These are phyloP conservation scores for Fusarium nisikadoi DNA, from an alignment of 2,329 filamentous ascomycete species.

Conservation along the genomic window DNA sequence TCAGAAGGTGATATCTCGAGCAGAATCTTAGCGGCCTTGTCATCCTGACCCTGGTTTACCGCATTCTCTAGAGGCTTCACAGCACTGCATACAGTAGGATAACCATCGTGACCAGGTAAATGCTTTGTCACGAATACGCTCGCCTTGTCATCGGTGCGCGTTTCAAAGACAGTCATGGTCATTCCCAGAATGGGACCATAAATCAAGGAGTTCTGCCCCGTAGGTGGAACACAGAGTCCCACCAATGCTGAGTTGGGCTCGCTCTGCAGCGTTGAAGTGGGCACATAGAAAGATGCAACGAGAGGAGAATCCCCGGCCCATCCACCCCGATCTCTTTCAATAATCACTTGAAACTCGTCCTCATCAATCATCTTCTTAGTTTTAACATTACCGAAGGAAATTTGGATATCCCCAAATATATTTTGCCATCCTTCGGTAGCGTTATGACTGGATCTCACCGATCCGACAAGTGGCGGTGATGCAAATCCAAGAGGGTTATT, in stretches of 20 bases:
- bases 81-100: slow-evolving; percentile 43
- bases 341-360: slow-evolving; percentile 47
- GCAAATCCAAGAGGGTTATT: slow-evolving; percentile 18
- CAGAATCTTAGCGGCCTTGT: slow-evolving; percentile 41
- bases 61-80: slow-evolving; percentile 36
- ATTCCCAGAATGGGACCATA: slow-evolving; percentile 44
- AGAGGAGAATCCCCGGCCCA: slow-evolving; percentile 54
- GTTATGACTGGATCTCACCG: slow-evolving; percentile 40
- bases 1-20: slow-evolving; percentile 47
- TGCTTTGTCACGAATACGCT: slow-evolving; percentile 52
- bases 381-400: slow-evolving; percentile 54
- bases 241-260: slow-evolving; percentile 48
- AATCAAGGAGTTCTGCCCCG: slow-evolving; percentile 33
- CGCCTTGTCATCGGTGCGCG: slow-evolving; percentile 42
- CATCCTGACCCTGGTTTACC: slow-evolving; percentile 28
- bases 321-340: slow-evolving; percentile 50
- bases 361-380: slow-evolving; percentile 37
- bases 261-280: slow-evolving; percentile 49
- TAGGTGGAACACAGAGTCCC: slow-evolving; percentile 47
- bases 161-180: slow-evolving; percentile 48
- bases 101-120: slow-evolving; percentile 48
- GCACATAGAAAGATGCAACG: slow-evolving; percentile 55
- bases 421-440: slow-evolving; percentile 47
- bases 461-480: slow-evolving; percentile 47
- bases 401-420: slow-evolving; percentile 54